Percentiles rank a stretch among this genome's conserved stretches.
These are phyloP conservation scores for Arthrobotrys entomopaga DNA, from an alignment of 2,329 filamentous ascomycete species.

Conservation along the genomic window DNA sequence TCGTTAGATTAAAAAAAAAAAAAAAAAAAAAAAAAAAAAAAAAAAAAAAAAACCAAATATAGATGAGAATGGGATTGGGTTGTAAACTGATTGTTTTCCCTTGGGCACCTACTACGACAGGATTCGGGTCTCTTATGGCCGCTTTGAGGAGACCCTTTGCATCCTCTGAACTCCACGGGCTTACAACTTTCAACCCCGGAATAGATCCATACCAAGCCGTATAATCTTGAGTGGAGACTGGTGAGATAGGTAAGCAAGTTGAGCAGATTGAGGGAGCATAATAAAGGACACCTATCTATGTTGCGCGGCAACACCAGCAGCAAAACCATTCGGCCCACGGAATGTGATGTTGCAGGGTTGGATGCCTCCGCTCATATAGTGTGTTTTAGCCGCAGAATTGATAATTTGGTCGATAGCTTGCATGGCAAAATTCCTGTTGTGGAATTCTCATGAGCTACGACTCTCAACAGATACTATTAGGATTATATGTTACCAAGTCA, in stretches of 20 bases:
- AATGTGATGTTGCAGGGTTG: conserved; percentile 99
- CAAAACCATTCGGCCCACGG: conserved; percentile 98
- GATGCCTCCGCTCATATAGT: conserved; percentile 99
- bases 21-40: too few relatives aligned
- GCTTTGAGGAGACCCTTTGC: conserved; percentile 98
- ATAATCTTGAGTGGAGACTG: conserved; percentile 74
- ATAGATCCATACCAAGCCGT: conserved; percentile 99
- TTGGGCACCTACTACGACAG: conserved; percentile 72
- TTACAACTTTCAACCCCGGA: conserved; percentile 94
- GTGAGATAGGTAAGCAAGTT: conserved; percentile 19
- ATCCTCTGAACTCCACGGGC: conserved; percentile 95
- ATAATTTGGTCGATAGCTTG: conserved; percentile 99
- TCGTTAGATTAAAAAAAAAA: too few relatives aligned
- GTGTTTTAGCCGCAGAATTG: conserved; percentile 98
- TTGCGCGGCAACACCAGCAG: conserved; percentile 92
- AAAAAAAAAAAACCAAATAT: not conserved
- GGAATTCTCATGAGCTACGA: not conserved
- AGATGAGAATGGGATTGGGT: not conserved
- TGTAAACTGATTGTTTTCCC: not conserved
- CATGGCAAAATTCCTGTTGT: conserved; percentile 87
- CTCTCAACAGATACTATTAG: not conserved
- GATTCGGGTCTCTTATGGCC: conserved; percentile 97
- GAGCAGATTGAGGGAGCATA: not conserved
- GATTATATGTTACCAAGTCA: conserved; percentile 76
- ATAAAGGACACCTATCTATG: conserved; percentile 65